Evolutionary conservation across 148 eudicot genomes (phyloP), one percentile per base, ranked within the genome.

Genomic region (Mesembryanthemum crystallinum): DNA sequence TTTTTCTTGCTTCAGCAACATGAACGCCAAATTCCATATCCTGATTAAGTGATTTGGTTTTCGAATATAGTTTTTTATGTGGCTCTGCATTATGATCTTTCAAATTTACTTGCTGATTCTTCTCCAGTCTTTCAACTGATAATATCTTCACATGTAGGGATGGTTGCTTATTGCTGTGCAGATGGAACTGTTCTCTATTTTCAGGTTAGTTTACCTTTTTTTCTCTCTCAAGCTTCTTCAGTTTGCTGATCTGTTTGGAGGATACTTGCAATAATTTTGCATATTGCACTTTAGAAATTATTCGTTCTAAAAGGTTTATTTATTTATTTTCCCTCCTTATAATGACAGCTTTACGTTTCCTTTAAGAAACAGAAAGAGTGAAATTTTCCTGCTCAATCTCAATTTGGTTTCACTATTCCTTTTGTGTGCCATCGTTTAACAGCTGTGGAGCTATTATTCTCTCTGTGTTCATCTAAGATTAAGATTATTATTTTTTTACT

Each of bases 131-230:
- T 65, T 24, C 74, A 43, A 45, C 54, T 33, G 13, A 42, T 47
- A 18, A 18, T 74, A 51, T 33, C 60, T 68, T 64, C 59, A 43
- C 68, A 67, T 58, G 37, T 62, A 93, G 98, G 98, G 55, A 78
- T 87, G 86, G 98, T 87, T 77, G 97, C 98, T 73, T 95, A 95
- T 77, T 95, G 96, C 67, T 72, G 92, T 67, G 88, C 90, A 51
- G 96, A 92, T 81, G 98, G 98, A 62, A 86, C 83, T 61, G 88
- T 85, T 64, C 81, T 88, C 63, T 86, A 84, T 73, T 95, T 90
- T 79, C 89, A 93, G 96, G 98, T 91, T 75, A 57, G 78, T 30
- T 55, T 66, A 59, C 52, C 58, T 79, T 72, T 70, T 12, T 61
- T 57, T 21, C 63, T 71, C 63, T 71, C 32, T 66, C 47, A 42